Evolutionary conservation across 2,329 filamentous ascomycete species (phyloP), one percentile per base, ranked within the genome.

Genomic region (Xylariaceae sp.): DNA sequence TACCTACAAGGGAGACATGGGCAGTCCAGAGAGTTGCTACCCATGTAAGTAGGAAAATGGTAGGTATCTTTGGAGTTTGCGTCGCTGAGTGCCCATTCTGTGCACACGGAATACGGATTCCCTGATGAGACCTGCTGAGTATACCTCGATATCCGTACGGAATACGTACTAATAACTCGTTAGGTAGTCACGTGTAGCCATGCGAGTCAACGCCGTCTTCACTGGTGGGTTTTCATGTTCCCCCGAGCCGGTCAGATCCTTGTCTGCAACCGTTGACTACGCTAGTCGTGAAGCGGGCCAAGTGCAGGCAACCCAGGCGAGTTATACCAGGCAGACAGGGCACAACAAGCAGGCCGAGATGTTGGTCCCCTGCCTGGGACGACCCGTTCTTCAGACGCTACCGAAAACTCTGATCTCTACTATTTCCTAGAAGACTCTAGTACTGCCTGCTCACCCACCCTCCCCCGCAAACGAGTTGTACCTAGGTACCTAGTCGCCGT

Each of bases 291-390:
- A 67, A 66, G 63, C 65, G 66, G 67, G 65, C 64, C 67, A 65
- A 10, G 37, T 42, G 37, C 13, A 42, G 4, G 23, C 23, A 30
- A 30, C 23, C 23, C 23, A 30, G 23, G 23, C 23, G 5, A 30
- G 23, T 30, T 30, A 30, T 30, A 30, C 23, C 23, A 30, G 23
- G 23, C 23, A 30, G 23, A 30, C 23, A 30, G 23, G 37, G 42
- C 67, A 68, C 67, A 69, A 62, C 58, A 67, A 63, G 65, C 65
- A 66, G 61, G 56, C 67, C 62, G 62, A 67, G 65, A 57, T 57
- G 62, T 52, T 62, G 65, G 56, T 58, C 57, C 61, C 64, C 66
- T 56, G 54, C 62, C 66, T 54, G 62, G 60, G 60, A 63, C 54
- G 55, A 61, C 59, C 49, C 56, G 60, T 57, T 58, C 61, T 62